These are phyloP conservation scores for Pythium vanterpoolii DNA, from an alignment of 352 stramenopile species.

Conservation along the genomic window DNA sequence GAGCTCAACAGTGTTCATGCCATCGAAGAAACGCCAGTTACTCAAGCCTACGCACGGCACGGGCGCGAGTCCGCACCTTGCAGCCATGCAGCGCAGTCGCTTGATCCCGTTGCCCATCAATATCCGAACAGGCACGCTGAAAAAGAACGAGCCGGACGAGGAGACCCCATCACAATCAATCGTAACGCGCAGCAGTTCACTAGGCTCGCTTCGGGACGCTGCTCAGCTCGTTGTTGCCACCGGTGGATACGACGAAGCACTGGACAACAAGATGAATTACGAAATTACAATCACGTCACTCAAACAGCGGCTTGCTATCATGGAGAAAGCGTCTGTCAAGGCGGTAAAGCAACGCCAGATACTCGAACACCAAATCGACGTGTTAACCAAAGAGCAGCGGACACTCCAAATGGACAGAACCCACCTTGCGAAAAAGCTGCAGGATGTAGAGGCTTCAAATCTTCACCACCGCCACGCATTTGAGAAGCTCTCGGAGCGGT, in stretches of 20 bases:
- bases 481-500: conserved; percentile 63
- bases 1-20: conserved; percentile 55
- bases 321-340: conserved; percentile 41
- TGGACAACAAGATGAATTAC: conserved; percentile 29
- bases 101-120: conserved; percentile 58
- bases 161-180: background rate
- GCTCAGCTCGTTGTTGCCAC: background rate
- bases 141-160: conserved; percentile 12
- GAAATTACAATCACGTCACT: conserved; percentile 44
- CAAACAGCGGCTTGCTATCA: conserved; percentile 35
- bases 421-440: conserved; percentile 34
- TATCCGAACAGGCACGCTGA: conserved; percentile 34
- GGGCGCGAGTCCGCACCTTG: conserved; percentile 37
- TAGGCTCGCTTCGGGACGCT: conserved; percentile 11
- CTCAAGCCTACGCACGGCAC: conserved; percentile 22
- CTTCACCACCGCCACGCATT: conserved; percentile 56
- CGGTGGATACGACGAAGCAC: background rate
- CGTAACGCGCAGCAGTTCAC: background rate
- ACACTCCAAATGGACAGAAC: conserved; percentile 32
- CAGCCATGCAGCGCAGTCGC: conserved; percentile 47
- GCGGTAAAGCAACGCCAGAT: conserved; percentile 25
- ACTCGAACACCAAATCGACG: conserved; percentile 37
- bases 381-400: conserved; percentile 39
- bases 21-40: conserved; percentile 58
- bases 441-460: conserved; percentile 43